Percentiles rank a stretch among this genome's conserved stretches.
These are phyloP conservation scores for Dendrothele bispora DNA, from an alignment of 768 basidiomycete species.

Conservation along the genomic window DNA sequence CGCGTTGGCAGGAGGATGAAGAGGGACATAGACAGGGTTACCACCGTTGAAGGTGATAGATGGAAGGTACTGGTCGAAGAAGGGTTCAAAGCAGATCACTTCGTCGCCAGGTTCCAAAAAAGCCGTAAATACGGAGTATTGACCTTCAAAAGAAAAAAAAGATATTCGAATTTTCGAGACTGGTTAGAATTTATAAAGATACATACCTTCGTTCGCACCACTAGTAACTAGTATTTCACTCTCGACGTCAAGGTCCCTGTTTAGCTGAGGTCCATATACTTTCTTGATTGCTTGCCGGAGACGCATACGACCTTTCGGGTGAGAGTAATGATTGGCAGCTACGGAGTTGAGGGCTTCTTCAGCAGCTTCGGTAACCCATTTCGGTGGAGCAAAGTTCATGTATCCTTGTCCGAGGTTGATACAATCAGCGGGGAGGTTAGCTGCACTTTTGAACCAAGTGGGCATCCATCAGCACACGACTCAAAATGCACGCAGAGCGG, in stretches of 20 bases:
- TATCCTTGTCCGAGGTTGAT: slow-evolving; percentile 96
- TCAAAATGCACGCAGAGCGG: no score
- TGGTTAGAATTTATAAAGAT: not conserved
- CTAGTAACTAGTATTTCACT: slow-evolving; percentile 92
- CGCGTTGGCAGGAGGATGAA: slow-evolving; percentile 75
- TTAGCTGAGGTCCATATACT: slow-evolving; percentile 71
- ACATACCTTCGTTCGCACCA: slow-evolving; percentile 91
- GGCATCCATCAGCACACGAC: no score
- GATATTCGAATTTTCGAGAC: not conserved
- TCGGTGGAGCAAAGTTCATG: slow-evolving; percentile 89
- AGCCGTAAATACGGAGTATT: slow-evolving; percentile 91
- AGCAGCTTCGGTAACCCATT: slow-evolving; percentile 77
- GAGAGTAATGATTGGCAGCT: slow-evolving; percentile 82
- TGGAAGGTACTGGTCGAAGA: slow-evolving; percentile 95
- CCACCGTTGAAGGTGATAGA: slow-evolving; percentile 94
- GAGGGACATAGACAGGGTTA: slow-evolving; percentile 89
- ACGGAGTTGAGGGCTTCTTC: slow-evolving; percentile 63
- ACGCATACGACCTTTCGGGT: slow-evolving; percentile 85
- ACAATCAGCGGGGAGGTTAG: slow-evolving; percentile 86
- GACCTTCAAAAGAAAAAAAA: slow-evolving; percentile 50
- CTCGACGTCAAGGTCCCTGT: slow-evolving; percentile 76
- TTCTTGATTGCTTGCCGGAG: slow-evolving; percentile 85
- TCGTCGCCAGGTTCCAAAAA: slow-evolving; percentile 93
- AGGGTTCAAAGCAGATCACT: slow-evolving; percentile 98
- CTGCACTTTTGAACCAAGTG: slow-evolving; percentile 67